Base-by-base conservation (phyloP, 2,329 filamentous ascomycete genomes). In the Clathrospora elynae region DNA sequence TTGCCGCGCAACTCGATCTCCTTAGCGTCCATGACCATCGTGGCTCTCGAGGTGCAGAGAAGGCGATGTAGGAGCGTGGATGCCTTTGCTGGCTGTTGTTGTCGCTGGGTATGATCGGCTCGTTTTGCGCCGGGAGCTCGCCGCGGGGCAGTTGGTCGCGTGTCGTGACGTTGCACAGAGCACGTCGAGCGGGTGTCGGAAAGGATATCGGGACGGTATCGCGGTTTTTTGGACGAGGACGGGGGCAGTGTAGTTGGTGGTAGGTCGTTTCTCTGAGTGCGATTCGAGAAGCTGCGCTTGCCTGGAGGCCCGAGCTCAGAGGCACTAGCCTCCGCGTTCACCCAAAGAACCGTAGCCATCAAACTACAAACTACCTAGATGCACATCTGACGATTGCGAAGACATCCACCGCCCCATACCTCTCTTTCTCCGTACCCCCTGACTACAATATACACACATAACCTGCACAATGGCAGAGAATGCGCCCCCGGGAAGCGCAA, bases 1-100 rank as follows among this genome's bases (percentile, higher is more conserved):
- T 88, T 87, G 63, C 90, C 84, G 71, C 84, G 85, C 62, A 84
- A 75, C 61, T 86, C 82, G 41, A 96, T 86, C 66, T 92, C 88
- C 72, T 89, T 88, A 64, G 85, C 81, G 62, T 95, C 87, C 86
- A 95, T 90, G 41, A 60, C 70, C 56, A 53, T 57, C 12, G 35
- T 19, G 24, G 18, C 32, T 31, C 19, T 45, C 30, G 30, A 35
- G 22, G 7, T 10, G 12, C 13, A 13, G 22, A 20, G 14, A 29
- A 23, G 12, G n/a, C 13, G 16, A 18, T 22, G 42, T 17, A 14
- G 23, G 28, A 25, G 18, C 18, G 42, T 22, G 23, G 17, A 25
- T 35, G 23, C 18, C 34, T 25, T 30, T 32, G 19, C 17, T 29
- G 23, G 18, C 13, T 26, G 20, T 14, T 24, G 19, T 23, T 24